Percentiles rank a stretch among this genome's conserved stretches.
phyloP scores from a whole-genome alignment of 1,284 basidiomycete genomes.

The Apiotrichum akiyoshidainum region DNA sequence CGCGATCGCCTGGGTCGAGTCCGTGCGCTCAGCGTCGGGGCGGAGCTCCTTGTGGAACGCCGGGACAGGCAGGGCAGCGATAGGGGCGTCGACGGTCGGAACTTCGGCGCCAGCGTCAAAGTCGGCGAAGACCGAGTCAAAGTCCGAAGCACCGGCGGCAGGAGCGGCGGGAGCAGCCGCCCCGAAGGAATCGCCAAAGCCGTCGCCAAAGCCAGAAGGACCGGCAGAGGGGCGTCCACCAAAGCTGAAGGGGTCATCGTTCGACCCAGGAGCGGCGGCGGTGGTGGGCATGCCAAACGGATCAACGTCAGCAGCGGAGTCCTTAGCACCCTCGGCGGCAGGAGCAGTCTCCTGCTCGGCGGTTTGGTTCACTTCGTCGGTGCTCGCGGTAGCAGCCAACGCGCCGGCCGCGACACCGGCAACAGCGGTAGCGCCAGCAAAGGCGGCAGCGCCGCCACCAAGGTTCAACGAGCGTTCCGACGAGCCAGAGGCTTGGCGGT shows the following conservation, averaged over 20 bases:
- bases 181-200: slow-evolving; percentile 43
- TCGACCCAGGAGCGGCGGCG: neutral
- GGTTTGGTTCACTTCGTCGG: neutral
- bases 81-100: neutral
- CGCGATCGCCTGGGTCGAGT: slow-evolving; percentile 40
- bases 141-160: slow-evolving; percentile 48
- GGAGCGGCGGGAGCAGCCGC: slow-evolving; percentile 35
- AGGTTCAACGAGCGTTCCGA: neutral
- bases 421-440: slow-evolving; percentile 21
- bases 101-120: slow-evolving; percentile 56
- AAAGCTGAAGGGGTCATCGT: slow-evolving; percentile 26
- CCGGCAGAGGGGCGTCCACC: neutral
- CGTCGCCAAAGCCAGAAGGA: slow-evolving; percentile 27
- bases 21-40: slow-evolving; percentile 32
- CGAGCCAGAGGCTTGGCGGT: slow-evolving; percentile 1
- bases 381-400: no score
- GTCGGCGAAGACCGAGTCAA: slow-evolving; percentile 54
- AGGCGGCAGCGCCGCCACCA: neutral
- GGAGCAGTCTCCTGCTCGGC: slow-evolving; percentile 11
- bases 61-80: neutral
- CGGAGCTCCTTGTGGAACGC: neutral
- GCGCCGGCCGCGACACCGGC: slow-evolving; percentile 28
- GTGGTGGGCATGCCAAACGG: slow-evolving; percentile 59
- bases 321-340: slow-evolving; percentile 33
- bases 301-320: slow-evolving; percentile 56